Evolutionary conservation across 176 grass and related monocot genomes (phyloP).

Genomic region (Chrysopogon serrulatus): DNA sequence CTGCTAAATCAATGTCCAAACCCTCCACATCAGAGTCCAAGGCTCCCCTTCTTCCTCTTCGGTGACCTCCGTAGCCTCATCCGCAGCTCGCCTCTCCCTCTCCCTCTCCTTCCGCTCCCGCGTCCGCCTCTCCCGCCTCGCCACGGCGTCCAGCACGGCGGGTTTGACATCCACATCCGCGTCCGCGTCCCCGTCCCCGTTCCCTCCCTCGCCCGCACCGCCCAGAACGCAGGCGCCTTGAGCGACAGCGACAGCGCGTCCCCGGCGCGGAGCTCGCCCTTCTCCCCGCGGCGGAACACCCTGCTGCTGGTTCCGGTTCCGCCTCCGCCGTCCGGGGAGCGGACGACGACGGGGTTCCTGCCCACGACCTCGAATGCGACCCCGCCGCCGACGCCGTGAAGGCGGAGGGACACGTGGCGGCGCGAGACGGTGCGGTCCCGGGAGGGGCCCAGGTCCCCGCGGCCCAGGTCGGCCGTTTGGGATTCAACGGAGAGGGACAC

Average conservation of each 20-base stretch:
- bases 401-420: constrained; percentile 56
- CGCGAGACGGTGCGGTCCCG: constrained; percentile 49
- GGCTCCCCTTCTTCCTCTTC: not conserved
- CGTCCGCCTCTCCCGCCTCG: constrained; percentile 59
- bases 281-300: constrained; percentile 46
- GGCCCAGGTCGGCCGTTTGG: constrained; percentile 11
- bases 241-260: constrained; percentile 64
- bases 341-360: constrained; percentile 70
- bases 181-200: not conserved
- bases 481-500: constrained; percentile 2
- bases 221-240: constrained; percentile 53
- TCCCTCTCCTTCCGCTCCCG: constrained; percentile 52
- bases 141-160: constrained; percentile 66
- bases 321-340: not conserved
- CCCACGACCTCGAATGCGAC: constrained; percentile 63
- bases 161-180: constrained; percentile 32
- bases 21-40: constrained; percentile 21
- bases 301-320: not conserved
- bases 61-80: constrained; percentile 33
- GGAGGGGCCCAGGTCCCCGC: constrained; percentile 8
- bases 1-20: constrained; percentile 33
- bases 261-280: constrained; percentile 49
- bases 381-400: not conserved
- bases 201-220: constrained; percentile 13
- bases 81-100: constrained; percentile 18